These are phyloP conservation scores for Rutidosis leptorrhynchoides DNA, from an alignment of 129 eudicot species.

Conservation along the genomic window DNA sequence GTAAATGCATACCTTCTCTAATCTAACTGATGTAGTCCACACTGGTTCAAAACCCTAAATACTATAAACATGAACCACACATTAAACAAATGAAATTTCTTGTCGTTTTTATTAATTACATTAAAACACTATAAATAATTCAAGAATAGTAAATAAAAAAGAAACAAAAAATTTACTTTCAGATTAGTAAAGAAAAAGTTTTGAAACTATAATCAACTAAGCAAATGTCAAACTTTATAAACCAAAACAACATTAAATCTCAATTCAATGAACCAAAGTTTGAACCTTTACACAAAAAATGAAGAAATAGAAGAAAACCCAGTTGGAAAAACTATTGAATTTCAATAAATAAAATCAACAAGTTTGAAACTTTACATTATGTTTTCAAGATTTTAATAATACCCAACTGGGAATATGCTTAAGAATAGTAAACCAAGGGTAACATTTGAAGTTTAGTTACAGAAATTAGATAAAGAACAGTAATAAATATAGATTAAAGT, in stretches of 20 bases:
- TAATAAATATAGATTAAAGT: background rate
- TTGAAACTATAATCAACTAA: background rate
- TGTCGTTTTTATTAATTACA: background rate
- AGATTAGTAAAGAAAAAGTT: slow-evolving; percentile 1
- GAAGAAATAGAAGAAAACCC: slow-evolving; percentile 6
- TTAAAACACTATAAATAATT: slow-evolving; percentile 25
- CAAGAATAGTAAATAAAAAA: slow-evolving; percentile 13
- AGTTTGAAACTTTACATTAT: background rate
- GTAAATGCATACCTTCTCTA: slow-evolving; percentile 29
- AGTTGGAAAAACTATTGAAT: background rate
- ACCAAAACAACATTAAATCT: background rate
- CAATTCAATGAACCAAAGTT: background rate
- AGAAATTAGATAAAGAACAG: slow-evolving; percentile 4
- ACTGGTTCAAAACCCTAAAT: slow-evolving; percentile 28
- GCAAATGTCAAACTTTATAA: slow-evolving; percentile 14
- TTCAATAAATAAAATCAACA: background rate
- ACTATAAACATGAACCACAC: slow-evolving; percentile 22
- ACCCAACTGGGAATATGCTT: background rate
- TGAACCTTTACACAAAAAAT: background rate
- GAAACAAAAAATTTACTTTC: slow-evolving; percentile 13
- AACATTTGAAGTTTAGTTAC: background rate
- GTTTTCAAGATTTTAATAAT: slow-evolving; percentile 1
- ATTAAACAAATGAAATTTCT: slow-evolving; percentile 9
- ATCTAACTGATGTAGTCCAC: slow-evolving; percentile 20
- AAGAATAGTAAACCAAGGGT: background rate